These are phyloP conservation scores for Alternaria longipes DNA, from an alignment of 2,329 filamentous ascomycete species.

Conservation along the genomic window DNA sequence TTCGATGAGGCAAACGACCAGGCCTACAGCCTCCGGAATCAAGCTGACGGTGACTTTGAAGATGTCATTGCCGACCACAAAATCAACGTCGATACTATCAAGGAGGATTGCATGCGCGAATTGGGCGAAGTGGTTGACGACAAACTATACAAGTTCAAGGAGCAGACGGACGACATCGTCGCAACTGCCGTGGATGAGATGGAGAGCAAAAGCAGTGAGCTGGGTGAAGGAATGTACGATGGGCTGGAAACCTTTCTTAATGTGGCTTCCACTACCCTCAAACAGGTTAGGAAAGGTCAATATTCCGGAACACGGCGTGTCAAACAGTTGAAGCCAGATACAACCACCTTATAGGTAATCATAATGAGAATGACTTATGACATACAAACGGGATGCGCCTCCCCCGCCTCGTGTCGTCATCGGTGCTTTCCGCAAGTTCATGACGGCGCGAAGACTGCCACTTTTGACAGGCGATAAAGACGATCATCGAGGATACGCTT, in stretches of 20 bases:
- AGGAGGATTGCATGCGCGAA: conserved; percentile 12
- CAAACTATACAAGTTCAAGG: conserved; percentile 11
- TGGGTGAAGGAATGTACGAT: not conserved
- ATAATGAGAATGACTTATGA: no score
- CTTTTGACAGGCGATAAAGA: no score
- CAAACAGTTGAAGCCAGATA: no score
- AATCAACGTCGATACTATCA: conserved; percentile 7
- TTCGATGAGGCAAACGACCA: conserved; percentile 16
- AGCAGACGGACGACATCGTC: conserved; percentile 4
- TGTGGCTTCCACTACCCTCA: not conserved
- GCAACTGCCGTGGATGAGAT: conserved; percentile 6
- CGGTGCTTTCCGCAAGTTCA: no score
- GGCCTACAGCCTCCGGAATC: conserved; percentile 12
- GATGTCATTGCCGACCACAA: conserved; percentile 18
- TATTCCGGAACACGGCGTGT: no score
- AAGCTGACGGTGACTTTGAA: conserved; percentile 18
- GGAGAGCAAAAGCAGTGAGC: not conserved
- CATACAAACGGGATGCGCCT: no score
- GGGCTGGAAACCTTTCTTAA: not conserved
- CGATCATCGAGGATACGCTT: no score
- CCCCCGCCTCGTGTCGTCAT: no score
- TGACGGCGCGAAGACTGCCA: no score
- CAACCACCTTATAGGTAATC: no score
- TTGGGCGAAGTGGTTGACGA: conserved; percentile 7
- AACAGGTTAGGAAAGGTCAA: not conserved